Evolutionary conservation across 2,329 filamentous ascomycete species (phyloP).

Genomic region (Xylariaceae sp.): DNA sequence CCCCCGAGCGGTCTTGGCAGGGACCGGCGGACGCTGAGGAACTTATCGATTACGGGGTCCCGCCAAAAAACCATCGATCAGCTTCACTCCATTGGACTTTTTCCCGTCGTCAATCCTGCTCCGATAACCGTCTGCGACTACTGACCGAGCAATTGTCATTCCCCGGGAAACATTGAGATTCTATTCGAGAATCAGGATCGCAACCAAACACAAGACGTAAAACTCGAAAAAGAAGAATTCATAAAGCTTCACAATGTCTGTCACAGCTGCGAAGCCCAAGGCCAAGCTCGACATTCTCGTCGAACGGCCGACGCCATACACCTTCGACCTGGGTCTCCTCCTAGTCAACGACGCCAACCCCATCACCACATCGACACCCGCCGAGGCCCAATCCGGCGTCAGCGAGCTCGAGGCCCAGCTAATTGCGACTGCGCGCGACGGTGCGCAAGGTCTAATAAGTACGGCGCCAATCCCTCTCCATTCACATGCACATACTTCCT

Average conservation of each 20-base stretch:
- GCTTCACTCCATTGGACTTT: conserved; percentile 15
- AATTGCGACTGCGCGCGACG: conserved; percentile 72
- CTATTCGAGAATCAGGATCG: not conserved
- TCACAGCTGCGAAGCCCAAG: conserved; percentile 18
- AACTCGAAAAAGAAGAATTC: not conserved
- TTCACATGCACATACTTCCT: too few relatives aligned
- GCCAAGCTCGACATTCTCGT: conserved; percentile 31
- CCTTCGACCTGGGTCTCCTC: conserved; percentile 57
- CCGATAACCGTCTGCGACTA: not conserved
- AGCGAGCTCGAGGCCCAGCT: conserved; percentile 61
- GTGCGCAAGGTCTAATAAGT: conserved; percentile 89
- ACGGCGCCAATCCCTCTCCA: conserved; percentile 19
- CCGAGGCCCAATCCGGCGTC: conserved; percentile 38
- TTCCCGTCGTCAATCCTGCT: conserved; percentile 2
- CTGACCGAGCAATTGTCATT: not conserved
- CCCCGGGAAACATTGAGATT: not conserved
- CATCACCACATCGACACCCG: conserved; percentile 24
- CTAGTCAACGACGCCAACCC: conserved; percentile 85
- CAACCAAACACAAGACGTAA: not conserved
- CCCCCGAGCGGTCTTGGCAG: conserved; percentile 4
- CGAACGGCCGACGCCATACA: conserved; percentile 30
- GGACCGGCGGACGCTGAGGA: not conserved
- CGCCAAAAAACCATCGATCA: conserved; percentile 20
- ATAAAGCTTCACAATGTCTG: conserved; percentile 20
- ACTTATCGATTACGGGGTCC: conserved; percentile 25